Evolutionary conservation across 1,284 basidiomycete species (phyloP).

Genomic region (Puccinia hordei): DNA sequence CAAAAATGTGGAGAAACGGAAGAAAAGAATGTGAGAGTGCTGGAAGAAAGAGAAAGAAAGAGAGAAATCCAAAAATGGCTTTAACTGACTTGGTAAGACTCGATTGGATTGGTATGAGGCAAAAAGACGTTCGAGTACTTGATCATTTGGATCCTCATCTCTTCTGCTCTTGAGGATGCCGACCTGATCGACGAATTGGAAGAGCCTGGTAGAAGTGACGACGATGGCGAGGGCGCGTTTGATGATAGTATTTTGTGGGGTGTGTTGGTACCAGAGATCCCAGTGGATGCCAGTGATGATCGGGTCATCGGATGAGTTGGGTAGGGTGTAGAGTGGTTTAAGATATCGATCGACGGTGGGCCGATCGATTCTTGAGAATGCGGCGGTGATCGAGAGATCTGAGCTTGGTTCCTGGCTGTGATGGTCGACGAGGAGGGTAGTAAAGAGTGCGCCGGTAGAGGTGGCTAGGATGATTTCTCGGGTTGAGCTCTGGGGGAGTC

Average conservation of each 20-base stretch:
- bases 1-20: not conserved
- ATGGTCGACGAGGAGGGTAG: slow-evolving; percentile 75
- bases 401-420: slow-evolving; percentile 89
- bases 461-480: slow-evolving; percentile 87
- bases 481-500: slow-evolving; percentile 67
- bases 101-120: slow-evolving; percentile 39
- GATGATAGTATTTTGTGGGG: slow-evolving; percentile 51
- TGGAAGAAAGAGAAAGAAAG: not conserved
- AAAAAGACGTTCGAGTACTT: slow-evolving; percentile 41
- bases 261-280: slow-evolving; percentile 44
- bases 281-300: slow-evolving; percentile 65
- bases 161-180: slow-evolving; percentile 37
- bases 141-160: slow-evolving; percentile 35
- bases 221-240: slow-evolving; percentile 62
- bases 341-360: slow-evolving; percentile 50
- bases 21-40: not conserved
- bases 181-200: slow-evolving; percentile 58
- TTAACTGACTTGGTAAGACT: slow-evolving; percentile 31
- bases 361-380: slow-evolving; percentile 64
- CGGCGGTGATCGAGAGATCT: slow-evolving; percentile 63
- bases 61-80: not conserved
- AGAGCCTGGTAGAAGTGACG: slow-evolving; percentile 62
- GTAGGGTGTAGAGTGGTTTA: slow-evolving; percentile 51
- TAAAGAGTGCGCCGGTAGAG: slow-evolving; percentile 77
- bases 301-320: slow-evolving; percentile 73